Evolutionary conservation across 2,329 filamentous ascomycete genomes (phyloP).

Genomic region (Curvularia lunata): DNA sequence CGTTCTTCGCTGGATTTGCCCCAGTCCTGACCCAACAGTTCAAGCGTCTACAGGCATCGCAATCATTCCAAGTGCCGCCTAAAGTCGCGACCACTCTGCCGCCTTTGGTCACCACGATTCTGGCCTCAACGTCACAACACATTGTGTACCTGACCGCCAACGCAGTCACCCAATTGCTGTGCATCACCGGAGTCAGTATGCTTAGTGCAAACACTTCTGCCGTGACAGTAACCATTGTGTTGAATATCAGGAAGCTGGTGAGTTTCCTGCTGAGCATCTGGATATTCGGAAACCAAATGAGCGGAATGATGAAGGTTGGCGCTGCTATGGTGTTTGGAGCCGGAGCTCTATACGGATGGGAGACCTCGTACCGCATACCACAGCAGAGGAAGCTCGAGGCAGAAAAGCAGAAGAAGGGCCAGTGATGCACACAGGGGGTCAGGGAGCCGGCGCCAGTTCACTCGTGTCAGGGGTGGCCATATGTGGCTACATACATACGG

Average conservation of each 20-base stretch:
- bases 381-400: slow-evolving; percentile 45
- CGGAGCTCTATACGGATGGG: slow-evolving; percentile 88
- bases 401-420: slow-evolving; percentile 33
- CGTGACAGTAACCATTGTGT: slow-evolving; percentile 92
- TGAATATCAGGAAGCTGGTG: slow-evolving; percentile 93
- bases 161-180: slow-evolving; percentile 89
- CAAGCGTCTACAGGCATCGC: slow-evolving; percentile 65
- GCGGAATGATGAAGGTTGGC: slow-evolving; percentile 77
- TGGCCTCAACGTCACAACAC: slow-evolving; percentile 65
- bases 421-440: slow-evolving; percentile 19
- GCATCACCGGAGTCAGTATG: slow-evolving; percentile 95
- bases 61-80: slow-evolving; percentile 59
- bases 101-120: slow-evolving; percentile 34
- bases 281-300: slow-evolving; percentile 87
- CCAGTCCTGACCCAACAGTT: slow-evolving; percentile 70
- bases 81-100: slow-evolving; percentile 40
- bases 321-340: slow-evolving; percentile 87
- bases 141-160: slow-evolving; percentile 75
- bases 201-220: slow-evolving; percentile 87
- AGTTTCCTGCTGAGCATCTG: slow-evolving; percentile 91
- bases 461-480: neutral
- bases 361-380: slow-evolving; percentile 59
- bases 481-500: neutral
- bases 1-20: slow-evolving; percentile 76
- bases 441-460: neutral